Base-by-base conservation (phyloP, 2,329 filamentous ascomycete genomes). In the Pseudogymnoascus sp. region DNA sequence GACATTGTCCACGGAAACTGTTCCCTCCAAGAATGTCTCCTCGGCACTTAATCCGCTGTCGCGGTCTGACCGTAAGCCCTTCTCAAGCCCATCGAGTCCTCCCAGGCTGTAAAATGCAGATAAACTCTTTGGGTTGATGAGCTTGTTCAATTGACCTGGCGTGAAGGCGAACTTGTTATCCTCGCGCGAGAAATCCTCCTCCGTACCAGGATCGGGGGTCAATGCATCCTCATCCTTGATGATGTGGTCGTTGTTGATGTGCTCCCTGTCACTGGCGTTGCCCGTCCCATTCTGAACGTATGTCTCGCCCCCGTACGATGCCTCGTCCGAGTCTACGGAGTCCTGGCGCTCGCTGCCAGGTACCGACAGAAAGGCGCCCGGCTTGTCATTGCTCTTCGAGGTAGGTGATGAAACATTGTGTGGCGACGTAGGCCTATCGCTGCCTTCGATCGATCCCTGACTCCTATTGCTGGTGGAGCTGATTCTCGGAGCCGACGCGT, bases 71-170 rank as follows among this genome's bases (percentile, higher is more conserved):
- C 85, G 79, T 8, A 94, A 71, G 1, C 90, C 90, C 69, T 86
- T 90, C 68, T 90, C 88, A 18, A 94, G 71, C 2, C 90, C 90
- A 7, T 75, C 76, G 5, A 93, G 71, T 57, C 90, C 90, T 60
- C 90, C 90, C 2, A 94, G 73, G 5, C 88, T 88, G 66, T 88
- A 84, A 64, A 92, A 91, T 4, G 89, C 89, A 25, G 82, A 78
- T 63, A 89, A 77, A 67, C 81, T 91, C 74, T 94, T 94, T 0
- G 90, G 89, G 65, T 92, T 92, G 59, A 91, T 78, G 6, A 94
- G 75, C 74, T 93, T 93, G 64, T 83, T 85, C 67, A 90, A 75
- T 67, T 89, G 88, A 22, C 89, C 89, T 9, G 86, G 86, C 0
- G 85, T 82, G 68, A 86, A 91, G 7, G 87, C 88, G 67, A 91